Evolutionary conservation across 2,329 filamentous ascomycete species (phyloP).

Genomic region (Fusarium ramigenum): DNA sequence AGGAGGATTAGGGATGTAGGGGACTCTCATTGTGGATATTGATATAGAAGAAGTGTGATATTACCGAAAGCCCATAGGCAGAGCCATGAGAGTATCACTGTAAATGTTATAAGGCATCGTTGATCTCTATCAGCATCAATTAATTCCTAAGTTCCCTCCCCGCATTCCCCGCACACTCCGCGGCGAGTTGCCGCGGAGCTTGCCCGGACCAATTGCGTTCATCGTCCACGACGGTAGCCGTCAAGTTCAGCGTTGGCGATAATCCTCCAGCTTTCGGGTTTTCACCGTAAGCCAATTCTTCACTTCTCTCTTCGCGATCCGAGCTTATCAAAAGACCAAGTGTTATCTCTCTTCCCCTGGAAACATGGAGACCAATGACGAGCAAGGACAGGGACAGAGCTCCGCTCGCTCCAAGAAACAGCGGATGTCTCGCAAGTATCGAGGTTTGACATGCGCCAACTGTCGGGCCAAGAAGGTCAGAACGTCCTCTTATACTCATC

Average conservation of each 20-base stretch:
- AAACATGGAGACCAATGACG: not conserved
- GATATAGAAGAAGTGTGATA: fast-evolving
- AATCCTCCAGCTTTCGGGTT: not conserved
- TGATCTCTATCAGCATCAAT: not conserved
- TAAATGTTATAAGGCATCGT: not conserved
- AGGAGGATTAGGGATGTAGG: not conserved
- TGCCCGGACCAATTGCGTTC: not conserved
- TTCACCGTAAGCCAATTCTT: not conserved
- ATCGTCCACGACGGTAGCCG: not conserved
- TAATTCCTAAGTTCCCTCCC: not conserved
- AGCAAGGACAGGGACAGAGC: not conserved
- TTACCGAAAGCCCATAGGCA: not conserved
- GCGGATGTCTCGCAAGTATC: not conserved
- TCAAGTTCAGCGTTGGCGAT: not conserved
- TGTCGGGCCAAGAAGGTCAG: conserved; percentile 1
- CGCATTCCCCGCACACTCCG: not conserved
- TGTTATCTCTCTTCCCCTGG: not conserved
- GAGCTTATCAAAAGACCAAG: not conserved
- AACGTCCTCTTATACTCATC: not conserved
- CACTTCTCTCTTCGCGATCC: not conserved
- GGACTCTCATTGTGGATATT: not conserved
- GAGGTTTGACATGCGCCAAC: not conserved
- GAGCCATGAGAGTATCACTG: not conserved
- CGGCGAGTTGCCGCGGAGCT: not conserved
- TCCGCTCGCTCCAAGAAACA: conserved; percentile 1